Conservation (phyloP, 2,329 filamentous ascomycete species). For the Aspergillus novoparasiticus region DNA sequence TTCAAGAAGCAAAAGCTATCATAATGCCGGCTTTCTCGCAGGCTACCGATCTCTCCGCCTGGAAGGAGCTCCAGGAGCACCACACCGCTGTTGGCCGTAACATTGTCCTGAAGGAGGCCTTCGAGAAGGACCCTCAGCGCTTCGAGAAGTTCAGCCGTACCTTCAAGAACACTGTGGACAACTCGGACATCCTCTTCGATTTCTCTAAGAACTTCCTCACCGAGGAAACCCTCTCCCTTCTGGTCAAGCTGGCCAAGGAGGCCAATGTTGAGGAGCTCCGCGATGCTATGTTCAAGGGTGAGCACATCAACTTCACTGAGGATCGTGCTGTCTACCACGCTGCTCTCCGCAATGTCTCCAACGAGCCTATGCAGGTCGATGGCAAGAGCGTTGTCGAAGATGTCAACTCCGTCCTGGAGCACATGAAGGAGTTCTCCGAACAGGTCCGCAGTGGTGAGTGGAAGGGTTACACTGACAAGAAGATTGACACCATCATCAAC, state of each 20-base stretch:
- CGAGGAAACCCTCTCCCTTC: constrained; percentile 83
- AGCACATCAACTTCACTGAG: constrained; percentile 99
- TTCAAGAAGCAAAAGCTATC: constrained; percentile 14
- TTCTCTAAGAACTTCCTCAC: constrained; percentile 99
- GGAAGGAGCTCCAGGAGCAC: constrained; percentile 88
- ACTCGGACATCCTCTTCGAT: constrained; percentile 90
- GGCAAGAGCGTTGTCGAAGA: constrained; percentile 92
- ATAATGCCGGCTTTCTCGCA: constrained; percentile 58
- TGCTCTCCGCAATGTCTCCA: constrained; percentile 86
- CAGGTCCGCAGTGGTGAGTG: constrained; percentile 91
- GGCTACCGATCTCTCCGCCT: constrained; percentile 81
- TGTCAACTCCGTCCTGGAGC: constrained; percentile 86
- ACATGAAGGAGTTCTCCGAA: constrained; percentile 98
- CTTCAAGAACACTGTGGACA: constrained; percentile 77
- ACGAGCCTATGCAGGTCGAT: constrained; percentile 80
- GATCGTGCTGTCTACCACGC: constrained; percentile 93
- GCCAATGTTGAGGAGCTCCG: constrained; percentile 89
- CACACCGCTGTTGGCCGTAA: constrained; percentile 83
- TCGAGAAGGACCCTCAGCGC: constrained; percentile 81
- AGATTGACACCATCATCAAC: constrained; percentile 94
- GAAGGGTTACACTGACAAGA: constrained; percentile 97
- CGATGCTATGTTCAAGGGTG: constrained; percentile 95
- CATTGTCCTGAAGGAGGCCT: constrained; percentile 91
- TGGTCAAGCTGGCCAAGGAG: constrained; percentile 89
- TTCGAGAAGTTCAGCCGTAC: constrained; percentile 88